Evolutionary conservation across 2,329 filamentous ascomycete genomes (phyloP).

Genomic region (Aspergillus floridensis): DNA sequence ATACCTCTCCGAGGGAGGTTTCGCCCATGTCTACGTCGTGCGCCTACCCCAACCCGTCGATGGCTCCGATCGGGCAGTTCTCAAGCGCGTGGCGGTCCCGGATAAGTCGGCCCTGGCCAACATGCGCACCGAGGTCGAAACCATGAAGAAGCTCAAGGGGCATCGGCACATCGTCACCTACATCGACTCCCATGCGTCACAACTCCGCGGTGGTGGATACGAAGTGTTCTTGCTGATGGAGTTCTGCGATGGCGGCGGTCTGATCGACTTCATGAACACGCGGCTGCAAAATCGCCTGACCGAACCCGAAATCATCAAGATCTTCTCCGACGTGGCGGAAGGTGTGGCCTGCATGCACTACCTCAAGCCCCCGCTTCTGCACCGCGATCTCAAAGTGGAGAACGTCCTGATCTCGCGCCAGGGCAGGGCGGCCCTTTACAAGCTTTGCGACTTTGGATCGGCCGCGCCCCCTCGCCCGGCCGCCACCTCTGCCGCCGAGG

Average conservation of each 20-base stretch:
- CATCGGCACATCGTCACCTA: constrained; percentile 96
- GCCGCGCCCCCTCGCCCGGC: constrained; percentile 79
- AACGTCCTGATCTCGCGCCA: constrained; percentile 84
- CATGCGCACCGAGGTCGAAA: constrained; percentile 98
- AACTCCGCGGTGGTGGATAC: constrained; percentile 87
- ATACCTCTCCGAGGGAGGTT: constrained; percentile 96
- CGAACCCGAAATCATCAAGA: constrained; percentile 94
- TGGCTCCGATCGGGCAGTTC: constrained; percentile 75
- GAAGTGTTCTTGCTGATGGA: constrained; percentile 99
- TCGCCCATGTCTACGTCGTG: constrained; percentile 97
- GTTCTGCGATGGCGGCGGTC: constrained; percentile 86
- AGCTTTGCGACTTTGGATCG: constrained; percentile 97
- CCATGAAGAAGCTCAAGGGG: constrained; percentile 98
- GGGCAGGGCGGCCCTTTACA: constrained; percentile 72
- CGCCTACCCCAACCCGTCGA: constrained; percentile 74
- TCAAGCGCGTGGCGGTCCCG: constrained; percentile 93
- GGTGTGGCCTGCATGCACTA: constrained; percentile 99
- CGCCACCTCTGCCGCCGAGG: constrained; percentile 82
- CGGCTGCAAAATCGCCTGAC: constrained; percentile 92
- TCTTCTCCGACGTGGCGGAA: constrained; percentile 93
- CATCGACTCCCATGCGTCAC: constrained; percentile 95
- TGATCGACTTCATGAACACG: constrained; percentile 99
- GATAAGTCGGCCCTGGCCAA: constrained; percentile 91
- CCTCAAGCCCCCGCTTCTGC: constrained; percentile 85
- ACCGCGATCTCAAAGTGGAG: constrained; percentile 95